Percentiles rank a stretch among this genome's conserved stretches.
phyloP scores from a whole-genome alignment of 1,139 yeast species.

The Suhomyces taliae region DNA sequence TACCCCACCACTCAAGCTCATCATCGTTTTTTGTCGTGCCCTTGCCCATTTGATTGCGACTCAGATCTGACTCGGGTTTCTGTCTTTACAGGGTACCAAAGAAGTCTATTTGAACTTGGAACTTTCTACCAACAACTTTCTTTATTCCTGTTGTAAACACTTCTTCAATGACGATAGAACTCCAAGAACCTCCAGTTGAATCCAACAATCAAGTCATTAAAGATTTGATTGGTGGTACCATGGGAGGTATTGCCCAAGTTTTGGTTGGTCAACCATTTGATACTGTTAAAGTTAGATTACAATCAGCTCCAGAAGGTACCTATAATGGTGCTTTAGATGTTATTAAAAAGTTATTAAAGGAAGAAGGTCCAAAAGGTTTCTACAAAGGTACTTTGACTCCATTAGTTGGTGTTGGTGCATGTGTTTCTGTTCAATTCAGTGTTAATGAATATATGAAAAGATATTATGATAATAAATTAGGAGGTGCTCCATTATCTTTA shows the following conservation, averaged over 20 bases:
- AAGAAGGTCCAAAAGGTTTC: constrained; percentile 80
- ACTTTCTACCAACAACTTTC: background rate
- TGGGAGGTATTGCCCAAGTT: constrained; percentile 94
- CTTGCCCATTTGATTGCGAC: background rate
- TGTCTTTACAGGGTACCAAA: background rate
- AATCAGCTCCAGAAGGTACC: constrained; percentile 77
- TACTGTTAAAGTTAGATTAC: constrained; percentile 87
- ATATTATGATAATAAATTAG: constrained; percentile 45
- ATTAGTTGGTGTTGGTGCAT: constrained; percentile 89
- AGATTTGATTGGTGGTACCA: constrained; percentile 86
- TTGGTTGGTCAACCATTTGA: constrained; percentile 96
- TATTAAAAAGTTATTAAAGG: constrained; percentile 60
- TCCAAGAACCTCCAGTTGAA: constrained; percentile 47
- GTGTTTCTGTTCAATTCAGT: constrained; percentile 78
- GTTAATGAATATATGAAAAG: constrained; percentile 95
- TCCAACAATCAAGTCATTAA: constrained; percentile 61
- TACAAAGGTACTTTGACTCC: constrained; percentile 87
- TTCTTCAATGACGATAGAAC: constrained; percentile 38
- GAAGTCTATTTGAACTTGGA: background rate
- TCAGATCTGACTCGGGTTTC: background rate
- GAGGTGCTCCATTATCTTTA: constrained; percentile 44
- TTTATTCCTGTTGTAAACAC: background rate
- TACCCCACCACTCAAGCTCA: background rate
- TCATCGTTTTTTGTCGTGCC: background rate
- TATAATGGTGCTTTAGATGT: constrained; percentile 78